Evolutionary conservation across 2,329 filamentous ascomycete species (phyloP), one percentile per base, ranked within the genome.

Genomic region (Neoscytalidium dimidiatum): DNA sequence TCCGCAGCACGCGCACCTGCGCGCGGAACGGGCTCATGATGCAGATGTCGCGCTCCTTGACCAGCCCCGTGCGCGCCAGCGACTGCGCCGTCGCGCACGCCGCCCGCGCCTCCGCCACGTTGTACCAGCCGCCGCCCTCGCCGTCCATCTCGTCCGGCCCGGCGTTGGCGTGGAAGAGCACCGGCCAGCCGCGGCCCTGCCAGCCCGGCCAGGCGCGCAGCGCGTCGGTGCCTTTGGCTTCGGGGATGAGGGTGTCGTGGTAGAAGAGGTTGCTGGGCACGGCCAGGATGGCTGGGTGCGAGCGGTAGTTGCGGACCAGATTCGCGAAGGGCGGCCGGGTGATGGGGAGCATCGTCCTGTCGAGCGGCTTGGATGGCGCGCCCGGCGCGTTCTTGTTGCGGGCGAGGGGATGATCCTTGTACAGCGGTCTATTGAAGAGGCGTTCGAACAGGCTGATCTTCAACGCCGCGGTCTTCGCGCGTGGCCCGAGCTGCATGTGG

Each of bases 11-110:
- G 43, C 73, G 72, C 35, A 82, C 80, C 67, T 82, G 80, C 9
- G 80, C 77, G n/a, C 75, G 72, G 67, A 82, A 82, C 5, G 80
- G 80, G 19, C 74, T 74, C 73, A 82, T 82, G 66, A 82, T 77
- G 64, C 75, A 77, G 41, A 82, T 77, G 48, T 81, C 77, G 17
- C 70, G 41, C 41, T 77, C 74, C 17, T 65, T 33, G 17, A 78
- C 71, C 26, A 67, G 58, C 2, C 68, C 67, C 28, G 71, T 68
- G 17, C 38, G 48, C 7, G 78, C 65, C 7, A 80, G 69, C 9
- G 65, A 64, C 44, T 71, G 64, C 1, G 75, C 75, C 13, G 72
- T 66, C 14, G 69, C 66, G 60, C 74, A 75, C 4, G 75, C 75
- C 43, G 74, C 69, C 1, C 69, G 66, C 9, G 73, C 72, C 71